These are phyloP conservation scores for Hibiscus tridactylites DNA, from an alignment of 345 rosid species.

Conservation along the genomic window DNA sequence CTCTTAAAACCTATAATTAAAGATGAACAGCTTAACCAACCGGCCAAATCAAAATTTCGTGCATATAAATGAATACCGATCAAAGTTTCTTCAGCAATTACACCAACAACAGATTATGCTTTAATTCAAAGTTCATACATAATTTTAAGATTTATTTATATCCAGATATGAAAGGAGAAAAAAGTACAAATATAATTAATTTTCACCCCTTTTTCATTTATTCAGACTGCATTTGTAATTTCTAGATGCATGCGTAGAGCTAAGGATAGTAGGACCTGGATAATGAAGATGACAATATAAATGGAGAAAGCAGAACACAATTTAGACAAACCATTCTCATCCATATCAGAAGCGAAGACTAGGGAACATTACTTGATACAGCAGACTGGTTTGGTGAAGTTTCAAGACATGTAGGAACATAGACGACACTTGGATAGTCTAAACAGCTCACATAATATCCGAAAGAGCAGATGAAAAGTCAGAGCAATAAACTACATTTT, in stretches of 20 bases:
- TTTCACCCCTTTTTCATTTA: background rate
- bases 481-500: background rate
- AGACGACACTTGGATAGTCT: background rate
- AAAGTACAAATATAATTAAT: background rate
- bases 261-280: background rate
- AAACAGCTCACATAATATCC: background rate
- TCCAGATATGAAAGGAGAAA: background rate
- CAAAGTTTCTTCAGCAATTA: too few species aligned
- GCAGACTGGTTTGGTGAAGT: background rate
- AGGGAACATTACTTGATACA: background rate
- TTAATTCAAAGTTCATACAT: too few species aligned
- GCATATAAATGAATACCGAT: too few species aligned
- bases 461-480: background rate
- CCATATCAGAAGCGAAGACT: background rate
- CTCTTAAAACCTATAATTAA: too few species aligned
- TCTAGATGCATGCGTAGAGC: too few species aligned
- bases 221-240: background rate
- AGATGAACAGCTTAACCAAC: too few species aligned
- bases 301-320: background rate
- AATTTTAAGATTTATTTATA: too few species aligned
- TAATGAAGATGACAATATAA: background rate
- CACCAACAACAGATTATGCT: too few species aligned
- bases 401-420: background rate
- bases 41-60: too few species aligned
- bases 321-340: background rate